Evolutionary conservation across 495 filamentous ascomycete species (phyloP), one percentile per base, ranked within the genome.

Genomic region (Rhypophila decipiens): DNA sequence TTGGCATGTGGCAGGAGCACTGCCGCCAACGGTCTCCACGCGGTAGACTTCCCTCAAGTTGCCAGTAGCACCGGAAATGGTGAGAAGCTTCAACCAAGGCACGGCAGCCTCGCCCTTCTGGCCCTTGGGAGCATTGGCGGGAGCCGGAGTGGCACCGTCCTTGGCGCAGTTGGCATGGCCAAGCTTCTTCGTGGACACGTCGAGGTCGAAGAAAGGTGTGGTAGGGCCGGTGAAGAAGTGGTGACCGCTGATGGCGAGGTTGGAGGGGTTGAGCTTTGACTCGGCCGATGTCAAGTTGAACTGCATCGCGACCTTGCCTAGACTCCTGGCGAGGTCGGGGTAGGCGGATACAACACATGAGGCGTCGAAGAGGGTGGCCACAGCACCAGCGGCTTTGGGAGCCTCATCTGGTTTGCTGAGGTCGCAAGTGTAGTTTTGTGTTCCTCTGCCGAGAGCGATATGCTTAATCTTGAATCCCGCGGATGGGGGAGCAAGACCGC

Each of bases 391-490:
- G 15, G 80, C 65, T 4, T 60, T 61, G n/a, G 91, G 91, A 0
- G 66, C 60, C 0, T 80, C 75, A 1, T 72, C 64, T 2, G 77
- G 58, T 52, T 78, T 75, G 44, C 68, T 68, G 24, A 74, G 60
- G 29, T 77, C 71, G 73, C 91, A 96, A 47, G 88, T 90, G 67
- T 96, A 97, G 75, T 96, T 96, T 71, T 96, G 79, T 10, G 83
- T 90, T 31, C 91, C 91, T 27, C 87, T 84, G 57, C 91, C 91
- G 41, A 97, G 71, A 56, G 82, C 88, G 24, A 96, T 83, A 59
- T 93, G 87, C 60, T 76, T 78, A 23, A 88, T 70, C 1, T 44
- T 66, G 12, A 87, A 67, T 42, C 80, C 84, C 8, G 71, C 50
- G 15, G 72, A 66, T 12, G 80, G 78, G 33, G 74, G 45, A 7